Evolutionary conservation across 2,329 filamentous ascomycete genomes (phyloP).

Genomic region (Aspergillus proliferans): DNA sequence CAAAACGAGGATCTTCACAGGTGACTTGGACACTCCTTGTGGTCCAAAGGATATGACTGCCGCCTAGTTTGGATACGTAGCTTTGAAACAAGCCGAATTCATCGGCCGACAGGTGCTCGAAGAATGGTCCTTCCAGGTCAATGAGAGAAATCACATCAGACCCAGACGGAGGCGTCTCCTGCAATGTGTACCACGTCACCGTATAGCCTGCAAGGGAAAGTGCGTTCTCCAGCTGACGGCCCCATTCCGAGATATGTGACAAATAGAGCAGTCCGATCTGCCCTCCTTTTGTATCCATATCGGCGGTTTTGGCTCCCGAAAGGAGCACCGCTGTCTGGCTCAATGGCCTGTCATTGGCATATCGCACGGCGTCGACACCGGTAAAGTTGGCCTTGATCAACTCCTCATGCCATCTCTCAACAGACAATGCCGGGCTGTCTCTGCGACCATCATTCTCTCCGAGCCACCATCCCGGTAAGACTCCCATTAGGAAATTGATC

Average conservation of each 20-base stretch:
- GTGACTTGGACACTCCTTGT: not conserved
- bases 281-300: not conserved
- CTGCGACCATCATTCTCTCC: conserved; percentile 21
- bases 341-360: conserved; percentile 5
- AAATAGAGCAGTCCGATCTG: not conserved
- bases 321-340: not conserved
- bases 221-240: not conserved
- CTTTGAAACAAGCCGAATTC: not conserved
- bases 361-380: conserved; percentile 15
- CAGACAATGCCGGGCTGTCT: conserved; percentile 13
- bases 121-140: not conserved
- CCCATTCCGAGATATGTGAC: not conserved
- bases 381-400: conserved; percentile 16
- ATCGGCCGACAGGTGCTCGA: not conserved
- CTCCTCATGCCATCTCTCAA: conserved; percentile 12
- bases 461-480: conserved; percentile 36
- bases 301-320: not conserved
- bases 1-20: not conserved
- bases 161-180: not conserved
- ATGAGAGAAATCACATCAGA: not conserved
- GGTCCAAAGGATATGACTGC: not conserved
- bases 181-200: not conserved
- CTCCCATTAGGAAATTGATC: conserved; percentile 26
- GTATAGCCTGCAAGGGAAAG: not conserved
- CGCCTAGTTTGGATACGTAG: not conserved